Conservation (phyloP, 768 basidiomycete species). For the Lyophyllum atratum region DNA sequence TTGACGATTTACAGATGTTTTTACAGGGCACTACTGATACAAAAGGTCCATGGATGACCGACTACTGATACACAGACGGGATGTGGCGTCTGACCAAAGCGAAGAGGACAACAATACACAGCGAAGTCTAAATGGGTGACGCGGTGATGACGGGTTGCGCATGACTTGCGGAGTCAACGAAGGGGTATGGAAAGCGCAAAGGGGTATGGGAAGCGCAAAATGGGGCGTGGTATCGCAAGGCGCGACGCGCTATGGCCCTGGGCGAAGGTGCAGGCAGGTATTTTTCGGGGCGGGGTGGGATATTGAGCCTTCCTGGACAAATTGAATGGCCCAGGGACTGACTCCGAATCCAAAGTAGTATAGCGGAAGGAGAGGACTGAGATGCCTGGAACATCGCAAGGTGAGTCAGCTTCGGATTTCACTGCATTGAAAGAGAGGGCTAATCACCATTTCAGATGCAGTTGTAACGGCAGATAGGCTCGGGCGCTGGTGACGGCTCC, state of each 20-base stretch:
- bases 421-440: not conserved
- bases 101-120: not conserved
- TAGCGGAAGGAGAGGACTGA: not conserved
- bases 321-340: not conserved
- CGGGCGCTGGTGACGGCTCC: conserved; percentile 11
- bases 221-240: not conserved
- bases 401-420: not conserved
- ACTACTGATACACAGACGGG: not conserved
- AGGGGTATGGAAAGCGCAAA: not conserved
- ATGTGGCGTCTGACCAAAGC: not conserved
- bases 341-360: not conserved
- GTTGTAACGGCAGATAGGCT: conserved; percentile 14
- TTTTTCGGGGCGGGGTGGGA: not conserved
- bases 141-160: not conserved
- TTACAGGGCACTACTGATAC: not conserved
- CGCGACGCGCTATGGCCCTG: not conserved
- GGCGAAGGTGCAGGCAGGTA: not conserved
- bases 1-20: not conserved
- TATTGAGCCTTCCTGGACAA: not conserved
- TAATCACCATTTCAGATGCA: conserved; percentile 15
- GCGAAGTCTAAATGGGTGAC: not conserved
- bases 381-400: not conserved
- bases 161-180: not conserved
- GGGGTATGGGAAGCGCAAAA: too few relatives aligned
- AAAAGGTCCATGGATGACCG: not conserved